Percentiles rank a stretch among this genome's conserved stretches.
Conservation (phyloP, 129 eudicot species). For the Sambucus nigra region DNA sequence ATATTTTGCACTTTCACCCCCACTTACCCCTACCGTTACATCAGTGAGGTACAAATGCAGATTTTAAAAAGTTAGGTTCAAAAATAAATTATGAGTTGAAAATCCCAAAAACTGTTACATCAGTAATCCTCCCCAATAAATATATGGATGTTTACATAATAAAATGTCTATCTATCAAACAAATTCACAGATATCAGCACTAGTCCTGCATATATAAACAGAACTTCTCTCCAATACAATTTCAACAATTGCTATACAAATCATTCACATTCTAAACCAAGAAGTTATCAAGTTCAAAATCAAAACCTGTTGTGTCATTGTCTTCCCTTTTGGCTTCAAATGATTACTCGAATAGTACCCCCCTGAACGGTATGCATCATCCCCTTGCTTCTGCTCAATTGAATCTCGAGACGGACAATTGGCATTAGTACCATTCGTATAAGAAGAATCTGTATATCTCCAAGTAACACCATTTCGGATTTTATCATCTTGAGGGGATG, state of each 20-base stretch:
- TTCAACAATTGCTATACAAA: not conserved
- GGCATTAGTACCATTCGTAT: not conserved
- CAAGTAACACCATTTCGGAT: conserved; percentile 20
- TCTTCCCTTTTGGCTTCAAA: conserved; percentile 10
- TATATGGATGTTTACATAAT: too few species aligned
- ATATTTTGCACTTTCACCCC: too few species aligned
- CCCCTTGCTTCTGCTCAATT: conserved; percentile 1
- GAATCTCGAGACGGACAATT: not conserved
- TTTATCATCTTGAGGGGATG: conserved; percentile 37
- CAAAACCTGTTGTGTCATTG: conserved; percentile 7
- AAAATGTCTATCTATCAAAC: too few species aligned
- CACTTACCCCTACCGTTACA: too few species aligned
- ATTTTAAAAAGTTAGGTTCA: too few species aligned
- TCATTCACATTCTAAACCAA: not conserved
- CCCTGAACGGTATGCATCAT: not conserved
- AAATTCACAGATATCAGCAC: too few species aligned
- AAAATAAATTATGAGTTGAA: too few species aligned
- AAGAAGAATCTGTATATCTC: too few species aligned
- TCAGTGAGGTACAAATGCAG: too few species aligned
- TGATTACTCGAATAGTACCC: not conserved
- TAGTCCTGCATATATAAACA: not conserved
- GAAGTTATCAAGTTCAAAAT: not conserved
- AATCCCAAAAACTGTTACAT: too few species aligned
- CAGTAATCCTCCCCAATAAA: too few species aligned
- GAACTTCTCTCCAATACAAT: not conserved